Percentiles rank a stretch among this genome's conserved stretches.
phyloP scores from a whole-genome alignment of 116 monocot genomes.

The Zostera marina region DNA sequence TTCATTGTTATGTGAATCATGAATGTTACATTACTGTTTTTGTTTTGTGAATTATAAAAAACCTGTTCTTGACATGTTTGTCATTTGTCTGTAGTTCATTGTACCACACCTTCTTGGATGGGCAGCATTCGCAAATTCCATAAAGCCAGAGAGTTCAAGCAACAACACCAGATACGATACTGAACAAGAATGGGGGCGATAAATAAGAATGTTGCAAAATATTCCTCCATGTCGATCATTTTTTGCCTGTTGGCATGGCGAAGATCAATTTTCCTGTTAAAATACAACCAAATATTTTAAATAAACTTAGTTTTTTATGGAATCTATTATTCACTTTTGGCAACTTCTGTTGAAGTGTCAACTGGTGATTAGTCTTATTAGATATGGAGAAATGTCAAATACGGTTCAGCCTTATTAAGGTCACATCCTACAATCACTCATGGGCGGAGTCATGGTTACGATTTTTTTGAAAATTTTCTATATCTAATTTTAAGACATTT shows the following conservation, averaged over 20 bases:
- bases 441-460: too few relatives aligned
- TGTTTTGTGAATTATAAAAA: too few relatives aligned
- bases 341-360: too few relatives aligned
- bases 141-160: slow-evolving; percentile 38
- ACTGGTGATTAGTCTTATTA: too few relatives aligned
- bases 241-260: not conserved
- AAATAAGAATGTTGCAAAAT: slow-evolving; percentile 2
- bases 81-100: slow-evolving; percentile 45
- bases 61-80: not conserved
- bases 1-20: too few relatives aligned
- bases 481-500: too few relatives aligned
- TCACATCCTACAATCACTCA: too few relatives aligned
- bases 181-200: slow-evolving; percentile 78
- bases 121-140: slow-evolving; percentile 62
- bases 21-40: too few relatives aligned
- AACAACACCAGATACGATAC: slow-evolving; percentile 30
- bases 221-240: not conserved
- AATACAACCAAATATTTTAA: not conserved
- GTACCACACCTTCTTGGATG: slow-evolving; percentile 80
- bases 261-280: not conserved
- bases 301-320: not conserved
- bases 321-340: too few relatives aligned
- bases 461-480: too few relatives aligned
- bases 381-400: too few relatives aligned
- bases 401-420: too few relatives aligned